phyloP scores from a whole-genome alignment of 2,329 filamentous ascomycete species.

The Dothideomycetes sp. region DNA sequence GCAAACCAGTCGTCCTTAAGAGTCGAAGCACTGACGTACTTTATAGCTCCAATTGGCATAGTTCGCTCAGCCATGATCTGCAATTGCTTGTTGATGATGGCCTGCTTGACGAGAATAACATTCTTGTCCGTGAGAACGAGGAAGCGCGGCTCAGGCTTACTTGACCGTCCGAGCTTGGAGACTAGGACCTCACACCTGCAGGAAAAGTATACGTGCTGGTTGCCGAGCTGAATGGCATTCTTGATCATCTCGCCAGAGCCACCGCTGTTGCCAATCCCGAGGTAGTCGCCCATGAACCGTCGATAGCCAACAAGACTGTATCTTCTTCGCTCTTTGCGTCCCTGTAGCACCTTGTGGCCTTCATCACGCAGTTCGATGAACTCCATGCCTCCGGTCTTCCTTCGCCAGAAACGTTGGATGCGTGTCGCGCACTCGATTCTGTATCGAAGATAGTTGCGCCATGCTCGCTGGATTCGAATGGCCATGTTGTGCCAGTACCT shows the following conservation, averaged over 20 bases:
- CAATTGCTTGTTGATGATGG: constrained; percentile 68
- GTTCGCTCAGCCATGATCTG: constrained; percentile 73
- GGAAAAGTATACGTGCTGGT: constrained; percentile 75
- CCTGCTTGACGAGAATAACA: constrained; percentile 81
- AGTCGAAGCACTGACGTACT: constrained; percentile 70
- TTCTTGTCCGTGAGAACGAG: constrained; percentile 76
- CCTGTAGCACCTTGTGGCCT: constrained; percentile 69
- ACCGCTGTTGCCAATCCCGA: constrained; percentile 70
- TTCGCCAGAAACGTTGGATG: constrained; percentile 92
- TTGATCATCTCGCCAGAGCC: constrained; percentile 76
- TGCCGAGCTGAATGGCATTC: constrained; percentile 54
- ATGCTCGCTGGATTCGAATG: constrained; percentile 90
- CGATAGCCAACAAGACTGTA: constrained; percentile 87
- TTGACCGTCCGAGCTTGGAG: constrained; percentile 91
- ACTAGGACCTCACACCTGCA: constrained; percentile 83
- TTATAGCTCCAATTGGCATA: constrained; percentile 77
- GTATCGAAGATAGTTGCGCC: constrained; percentile 91
- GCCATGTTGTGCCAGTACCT: constrained; percentile 99
- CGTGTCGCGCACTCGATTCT: constrained; percentile 83
- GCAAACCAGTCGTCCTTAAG: constrained; percentile 96
- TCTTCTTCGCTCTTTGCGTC: constrained; percentile 80
- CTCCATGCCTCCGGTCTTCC: constrained; percentile 81
- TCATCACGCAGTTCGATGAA: constrained; percentile 81
- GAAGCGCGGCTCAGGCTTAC: constrained; percentile 79
- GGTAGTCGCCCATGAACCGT: constrained; percentile 88